Evolutionary conservation across 352 stramenopile species (phyloP), one percentile per base, ranked within the genome.

Genomic region (Blastocystis sp.): DNA sequence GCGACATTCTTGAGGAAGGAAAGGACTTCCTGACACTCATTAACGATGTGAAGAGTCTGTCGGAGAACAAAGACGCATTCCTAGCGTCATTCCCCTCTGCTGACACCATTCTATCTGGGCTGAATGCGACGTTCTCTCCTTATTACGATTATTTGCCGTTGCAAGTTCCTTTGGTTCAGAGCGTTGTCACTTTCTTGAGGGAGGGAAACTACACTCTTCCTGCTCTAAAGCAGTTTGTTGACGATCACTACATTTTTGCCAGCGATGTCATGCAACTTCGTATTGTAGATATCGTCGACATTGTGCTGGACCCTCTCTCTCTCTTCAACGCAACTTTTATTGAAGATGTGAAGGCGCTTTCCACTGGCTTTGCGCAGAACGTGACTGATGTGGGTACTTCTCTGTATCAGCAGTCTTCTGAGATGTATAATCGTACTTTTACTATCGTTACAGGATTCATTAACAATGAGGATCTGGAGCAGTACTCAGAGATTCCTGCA

Each of bases 71-170:
- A 47, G 73, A 84, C 18, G 5, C 34, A 4, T 5, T 84, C 47
- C 11, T 68, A 7, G 6, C 37, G 1, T 66, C 73, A 5, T 41
- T 84, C 34, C 73, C 73, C 7, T 53, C 73, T 8, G n/a, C 45
- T 11, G 26, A 29, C 15, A 66, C 47, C 3, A 39, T 84, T 3
- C 53, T 84, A 15, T 3, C 73, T 37, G 73, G 73, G 5, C 37
- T 84, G 2, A 84, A 84, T 43, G 73, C 53, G 3, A 84, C 73
- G 2, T 84, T 84, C 53, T 84, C 59, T 18, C 73, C 73, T 11
- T 84, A 84, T 64, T 26, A 66, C 2, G 73, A 84, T 26, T 84
- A 69, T 29, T 55, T 84, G 2, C 73, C 73, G 13, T 18, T 68
- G 3, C 54, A 84, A 6, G 34, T 84, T 11, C 73, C 47, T 5